Evolutionary conservation across 345 rosid genomes (phyloP), one percentile per base, ranked within the genome.

Genomic region (Euphorbia lathyris): DNA sequence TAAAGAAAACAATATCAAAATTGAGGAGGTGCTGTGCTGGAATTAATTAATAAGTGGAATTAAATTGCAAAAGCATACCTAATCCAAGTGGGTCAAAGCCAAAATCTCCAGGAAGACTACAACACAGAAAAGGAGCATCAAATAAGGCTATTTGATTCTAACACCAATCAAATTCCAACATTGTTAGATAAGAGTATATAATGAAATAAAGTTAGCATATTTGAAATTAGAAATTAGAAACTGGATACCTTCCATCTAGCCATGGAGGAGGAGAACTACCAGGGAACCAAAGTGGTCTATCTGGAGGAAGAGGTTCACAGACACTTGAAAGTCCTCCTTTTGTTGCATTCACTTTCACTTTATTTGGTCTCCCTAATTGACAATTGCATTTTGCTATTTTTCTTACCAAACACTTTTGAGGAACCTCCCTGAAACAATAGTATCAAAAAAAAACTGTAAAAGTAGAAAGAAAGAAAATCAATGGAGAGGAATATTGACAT

Each of bases 251-350:
- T 79, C 98, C 98, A 72, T 93, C 94, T 26, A 93, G 97, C 98
- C 98, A 93, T 32, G 79, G 77, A 3, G 97, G 98, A 32, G 98
- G 94, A 42, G 86, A 59, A 72, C 84, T 93, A 9, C 97, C 97
- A 4, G 98, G 98, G 77, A 93, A 93, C 98, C 98, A 93, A 66
- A 91, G 13, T 6, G 98, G 98, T 56, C 98, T 82, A 75, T 93
- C 96, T 0, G 98, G 98, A 77, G 98, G 94, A 66, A 93, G 96
- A 11, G 98, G 98, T 64, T 83, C 87, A 67, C 98, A 93, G 8
- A 87, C 85, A 77, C 92, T 88, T 10, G 98, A 91, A 2, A 86
- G 92, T 51, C 87, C 96, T 47, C 87, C 96, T 85, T 91, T 93
- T 0, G 87, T 81, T 59, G 97, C 97, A 67, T 82, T 81, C 64